phyloP scores from a whole-genome alignment of 2,329 filamentous ascomycete species.

The Claviceps sp. region DNA sequence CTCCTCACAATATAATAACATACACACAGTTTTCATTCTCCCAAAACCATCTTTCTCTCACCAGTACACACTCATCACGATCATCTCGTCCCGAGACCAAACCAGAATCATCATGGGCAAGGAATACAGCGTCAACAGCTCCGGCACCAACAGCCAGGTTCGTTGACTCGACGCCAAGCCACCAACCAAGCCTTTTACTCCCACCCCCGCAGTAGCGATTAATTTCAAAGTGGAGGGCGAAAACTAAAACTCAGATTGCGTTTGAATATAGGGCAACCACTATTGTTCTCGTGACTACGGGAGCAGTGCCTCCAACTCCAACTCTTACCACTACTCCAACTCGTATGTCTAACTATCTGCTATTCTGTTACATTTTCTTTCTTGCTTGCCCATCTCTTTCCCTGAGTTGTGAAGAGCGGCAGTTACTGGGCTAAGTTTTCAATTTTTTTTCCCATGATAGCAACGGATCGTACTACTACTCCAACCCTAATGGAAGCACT shows the following conservation, averaged over 20 bases:
- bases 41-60: neutral
- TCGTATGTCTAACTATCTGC: slow-evolving; percentile 17
- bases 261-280: slow-evolving; percentile 44
- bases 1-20: too few species aligned
- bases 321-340: slow-evolving; percentile 58
- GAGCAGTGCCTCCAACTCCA: slow-evolving; percentile 37
- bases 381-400: neutral
- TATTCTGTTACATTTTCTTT: neutral
- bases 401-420: too few species aligned
- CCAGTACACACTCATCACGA: neutral
- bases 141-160: slow-evolving; percentile 52
- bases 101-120: slow-evolving; percentile 7
- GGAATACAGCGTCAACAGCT: slow-evolving; percentile 31
- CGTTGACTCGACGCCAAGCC: slow-evolving; percentile 2
- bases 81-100: neutral
- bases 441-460: slow-evolving; percentile 15
- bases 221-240: neutral
- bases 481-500: slow-evolving; percentile 53
- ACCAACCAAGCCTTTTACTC: neutral
- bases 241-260: neutral
- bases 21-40: too few species aligned
- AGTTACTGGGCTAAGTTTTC: too few species aligned
- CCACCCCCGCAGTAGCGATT: too few species aligned
- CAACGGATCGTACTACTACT: slow-evolving; percentile 61
- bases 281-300: slow-evolving; percentile 54